These are phyloP conservation scores for Wallacemonas rigidus DNA, from an alignment of 208 protist species.

Conservation along the genomic window DNA sequence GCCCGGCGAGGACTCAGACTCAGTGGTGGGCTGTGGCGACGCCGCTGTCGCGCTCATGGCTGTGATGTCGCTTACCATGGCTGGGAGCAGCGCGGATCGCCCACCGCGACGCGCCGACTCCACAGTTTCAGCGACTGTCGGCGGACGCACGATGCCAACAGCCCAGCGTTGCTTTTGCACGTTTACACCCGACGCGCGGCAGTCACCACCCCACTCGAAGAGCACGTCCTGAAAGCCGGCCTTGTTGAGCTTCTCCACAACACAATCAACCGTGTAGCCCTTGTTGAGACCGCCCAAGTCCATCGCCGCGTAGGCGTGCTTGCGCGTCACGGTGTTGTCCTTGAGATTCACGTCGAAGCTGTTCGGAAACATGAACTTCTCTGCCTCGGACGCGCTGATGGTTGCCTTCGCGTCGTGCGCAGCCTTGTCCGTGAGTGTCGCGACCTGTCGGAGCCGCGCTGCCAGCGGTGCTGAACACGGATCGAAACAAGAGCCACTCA, in stretches of 20 bases:
- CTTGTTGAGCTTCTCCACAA: slow-evolving; percentile 44
- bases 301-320: slow-evolving; percentile 33
- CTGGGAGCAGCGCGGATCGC: background rate
- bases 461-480: slow-evolving; percentile 35
- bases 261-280: slow-evolving; percentile 50
- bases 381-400: slow-evolving; percentile 30
- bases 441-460: slow-evolving; percentile 22
- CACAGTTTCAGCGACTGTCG: slow-evolving; percentile 28
- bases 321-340: slow-evolving; percentile 38
- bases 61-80: slow-evolving; percentile 5
- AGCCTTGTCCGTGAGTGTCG: background rate
- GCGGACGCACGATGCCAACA: slow-evolving; percentile 42
- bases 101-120: background rate
- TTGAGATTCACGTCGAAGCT: slow-evolving; percentile 40
- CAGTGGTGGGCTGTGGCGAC: no score
- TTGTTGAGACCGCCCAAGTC: slow-evolving; percentile 55
- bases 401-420: slow-evolving; percentile 1
- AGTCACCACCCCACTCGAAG: slow-evolving; percentile 65
- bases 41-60: slow-evolving; percentile 4
- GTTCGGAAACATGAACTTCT: slow-evolving; percentile 33
- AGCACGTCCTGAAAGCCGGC: slow-evolving; percentile 36
- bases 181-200: slow-evolving; percentile 38
- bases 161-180: slow-evolving; percentile 32
- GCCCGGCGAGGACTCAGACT: no score
- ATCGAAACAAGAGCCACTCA: slow-evolving; percentile 41